These are phyloP conservation scores for Podaxis sp. DNA, from an alignment of 768 basidiomycete species.

Conservation along the genomic window DNA sequence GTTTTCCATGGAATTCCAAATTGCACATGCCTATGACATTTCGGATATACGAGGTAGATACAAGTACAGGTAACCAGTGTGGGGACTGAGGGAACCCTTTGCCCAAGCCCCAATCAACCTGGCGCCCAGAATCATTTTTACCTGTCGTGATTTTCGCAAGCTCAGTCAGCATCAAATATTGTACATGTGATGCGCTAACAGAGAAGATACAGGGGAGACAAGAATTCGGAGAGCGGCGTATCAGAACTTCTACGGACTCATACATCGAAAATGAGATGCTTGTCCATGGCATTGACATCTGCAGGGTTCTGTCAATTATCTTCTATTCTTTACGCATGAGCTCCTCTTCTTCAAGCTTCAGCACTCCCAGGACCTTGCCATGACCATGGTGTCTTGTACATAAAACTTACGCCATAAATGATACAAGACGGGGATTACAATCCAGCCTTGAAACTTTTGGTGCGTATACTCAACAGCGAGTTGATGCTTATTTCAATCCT, in stretches of 20 bases:
- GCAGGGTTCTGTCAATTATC: not conserved
- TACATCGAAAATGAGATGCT: not conserved
- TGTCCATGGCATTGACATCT: not conserved
- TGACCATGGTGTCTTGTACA: not conserved
- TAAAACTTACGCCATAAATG: not conserved
- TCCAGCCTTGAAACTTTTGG: not conserved
- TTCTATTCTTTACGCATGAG: not conserved
- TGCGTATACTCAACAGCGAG: not conserved
- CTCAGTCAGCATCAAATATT: conserved; percentile 11
- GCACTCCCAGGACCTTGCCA: not conserved
- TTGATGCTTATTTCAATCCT: not conserved
- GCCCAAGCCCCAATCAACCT: conserved; percentile 11
- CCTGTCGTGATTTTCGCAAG: conserved; percentile 11
- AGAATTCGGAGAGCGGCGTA: conserved; percentile 13
- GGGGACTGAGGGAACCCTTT: conserved; percentile 10
- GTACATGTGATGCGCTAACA: conserved; percentile 7
- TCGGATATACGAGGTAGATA: conserved; percentile 3
- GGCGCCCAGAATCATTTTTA: not conserved
- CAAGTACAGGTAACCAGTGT: not conserved
- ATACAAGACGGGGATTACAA: not conserved
- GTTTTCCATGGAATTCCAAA: conserved; percentile 4
- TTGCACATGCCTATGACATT: not conserved
- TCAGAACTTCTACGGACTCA: conserved; percentile 11
- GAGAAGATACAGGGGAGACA: conserved; percentile 5
- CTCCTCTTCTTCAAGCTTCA: not conserved